A percentile compares a stretch with the other conserved stretches of the same genome.
These are phyloP conservation scores for Laguncularia racemosa DNA, from an alignment of 345 rosid species.

Conservation along the genomic window DNA sequence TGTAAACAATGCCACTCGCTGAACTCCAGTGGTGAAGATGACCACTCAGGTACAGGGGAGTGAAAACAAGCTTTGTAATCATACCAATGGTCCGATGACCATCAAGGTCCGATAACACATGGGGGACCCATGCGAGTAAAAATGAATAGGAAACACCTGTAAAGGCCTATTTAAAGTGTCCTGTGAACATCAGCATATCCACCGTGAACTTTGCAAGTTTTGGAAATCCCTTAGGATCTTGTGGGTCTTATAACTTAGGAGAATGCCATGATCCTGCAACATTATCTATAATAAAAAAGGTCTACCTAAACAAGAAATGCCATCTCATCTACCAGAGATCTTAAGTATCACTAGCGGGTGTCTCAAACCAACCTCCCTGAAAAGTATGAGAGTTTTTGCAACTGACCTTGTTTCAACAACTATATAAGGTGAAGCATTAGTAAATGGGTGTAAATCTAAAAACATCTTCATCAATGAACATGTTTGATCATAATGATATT, in stretches of 20 bases:
- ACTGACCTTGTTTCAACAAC: conserved; percentile 96
- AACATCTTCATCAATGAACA: conserved; percentile 88
- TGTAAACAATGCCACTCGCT: too few species aligned
- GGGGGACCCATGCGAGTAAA: conserved; percentile 13
- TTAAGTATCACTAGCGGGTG: conserved; percentile 83
- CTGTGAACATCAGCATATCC: conserved; percentile 21
- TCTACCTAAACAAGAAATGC: too few species aligned
- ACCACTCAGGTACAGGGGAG: too few species aligned
- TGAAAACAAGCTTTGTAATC: too few species aligned
- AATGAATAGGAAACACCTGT: conserved; percentile 9
- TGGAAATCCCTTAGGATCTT: conserved; percentile 50
- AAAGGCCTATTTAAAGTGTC: conserved; percentile 36
- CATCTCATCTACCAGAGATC: conserved; percentile 34
- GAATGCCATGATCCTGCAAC: conserved; percentile 53
- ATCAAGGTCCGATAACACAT: too few species aligned
- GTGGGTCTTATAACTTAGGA: conserved; percentile 42
- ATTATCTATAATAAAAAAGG: conserved; percentile 36
- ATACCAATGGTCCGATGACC: too few species aligned
- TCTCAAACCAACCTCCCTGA: conserved; percentile 80
- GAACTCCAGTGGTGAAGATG: too few species aligned
- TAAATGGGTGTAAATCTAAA: conserved; percentile 76
- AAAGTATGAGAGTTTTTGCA: conserved; percentile 76
- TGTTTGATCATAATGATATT: too few species aligned
- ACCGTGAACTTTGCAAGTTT: conserved; percentile 50
- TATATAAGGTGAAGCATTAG: conserved; percentile 85